A percentile compares a stretch with the other conserved stretches of the same genome.
phyloP scores from a whole-genome alignment of 1,139 yeast species.

The Protomyces gravidus region DNA sequence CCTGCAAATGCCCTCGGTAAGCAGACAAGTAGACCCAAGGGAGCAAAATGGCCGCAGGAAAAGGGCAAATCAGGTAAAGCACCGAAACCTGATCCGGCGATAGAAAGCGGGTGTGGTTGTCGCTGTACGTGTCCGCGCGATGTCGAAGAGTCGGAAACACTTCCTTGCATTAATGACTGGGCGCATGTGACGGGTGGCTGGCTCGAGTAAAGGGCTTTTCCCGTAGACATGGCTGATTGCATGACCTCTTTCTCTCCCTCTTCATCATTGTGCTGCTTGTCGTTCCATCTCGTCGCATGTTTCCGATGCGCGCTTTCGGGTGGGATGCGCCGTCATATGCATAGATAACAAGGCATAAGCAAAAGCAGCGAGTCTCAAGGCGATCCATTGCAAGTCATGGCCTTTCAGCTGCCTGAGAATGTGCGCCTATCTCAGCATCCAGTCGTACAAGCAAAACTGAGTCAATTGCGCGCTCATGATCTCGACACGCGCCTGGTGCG shows the following conservation, averaged over 20 bases:
- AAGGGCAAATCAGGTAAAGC: no score
- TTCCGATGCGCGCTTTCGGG: no score
- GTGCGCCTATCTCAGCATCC: constrained; percentile 39
- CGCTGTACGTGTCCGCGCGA: constrained; percentile 71
- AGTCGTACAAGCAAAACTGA: constrained; percentile 37
- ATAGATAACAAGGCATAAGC: neutral
- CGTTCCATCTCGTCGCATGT: neutral
- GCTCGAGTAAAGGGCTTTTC: constrained; percentile 1
- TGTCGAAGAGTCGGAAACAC: constrained; percentile 50
- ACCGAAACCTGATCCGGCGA: no score
- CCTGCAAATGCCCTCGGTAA: constrained; percentile 76
- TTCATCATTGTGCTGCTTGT: no score
- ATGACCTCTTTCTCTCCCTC: no score
- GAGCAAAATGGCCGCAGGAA: constrained; percentile 39
- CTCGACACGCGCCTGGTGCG: constrained; percentile 35
- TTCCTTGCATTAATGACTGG: constrained; percentile 60
- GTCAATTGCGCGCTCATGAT: constrained; percentile 37
- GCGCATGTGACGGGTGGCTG: constrained; percentile 42
- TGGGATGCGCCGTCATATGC: no score
- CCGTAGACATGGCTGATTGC: no score
- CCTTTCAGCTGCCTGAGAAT: constrained; percentile 7
- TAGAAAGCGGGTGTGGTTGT: constrained; percentile 81
- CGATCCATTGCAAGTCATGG: neutral
- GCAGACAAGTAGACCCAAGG: no score
- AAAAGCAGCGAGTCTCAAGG: neutral